Evolutionary conservation across 371 early-diverging fungal genomes (phyloP), one percentile per base, ranked within the genome.

Genomic region (Rhizopus delemar): DNA sequence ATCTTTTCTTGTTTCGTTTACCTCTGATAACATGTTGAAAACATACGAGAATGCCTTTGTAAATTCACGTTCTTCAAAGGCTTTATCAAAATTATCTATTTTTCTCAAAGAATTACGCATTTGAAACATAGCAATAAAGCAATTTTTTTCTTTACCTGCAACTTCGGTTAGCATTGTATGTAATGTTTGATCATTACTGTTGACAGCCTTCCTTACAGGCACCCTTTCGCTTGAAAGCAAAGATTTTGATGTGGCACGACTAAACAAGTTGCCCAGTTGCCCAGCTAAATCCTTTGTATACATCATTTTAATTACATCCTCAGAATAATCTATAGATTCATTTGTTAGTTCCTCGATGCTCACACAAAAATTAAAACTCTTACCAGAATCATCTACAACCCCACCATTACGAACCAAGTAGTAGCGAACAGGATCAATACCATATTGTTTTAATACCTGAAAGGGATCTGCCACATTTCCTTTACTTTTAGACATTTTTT

Each of bases 391-490:
- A 58, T 92, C 81, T n/a, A 82, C 86, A 29, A 95, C 74, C 0
- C 94, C 93, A 16, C 97, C 96, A 76, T 95, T 91, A 31, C 93
- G 86, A 61, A 95, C 82, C 52, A 98, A 75, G 66, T 86, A 96
- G 60, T 91, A 98, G n/a, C 97, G 86, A 16, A 96, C 84, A 8
- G 94, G 70, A 63, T 97, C 97, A 3, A 86, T 84, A 7, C 96
- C 96, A 62, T 82, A 96, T 11, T 68, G 65, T 11, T 86, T 61
- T 46, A 97, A 68, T 11, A 89, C 79, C 31, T 73, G 70, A 56
- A 87, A 78, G 0, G 97, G 97, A 65, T 96, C 92, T 0, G 88
- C 92, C 0, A 95, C 97, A 60, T 96, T 97, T 13, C 96, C 96
- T 46, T 73, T 66, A 64, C 90, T 90, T 68, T 97, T 97, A 39